phyloP scores from a whole-genome alignment of 768 basidiomycete genomes.

The Mycena crocata region DNA sequence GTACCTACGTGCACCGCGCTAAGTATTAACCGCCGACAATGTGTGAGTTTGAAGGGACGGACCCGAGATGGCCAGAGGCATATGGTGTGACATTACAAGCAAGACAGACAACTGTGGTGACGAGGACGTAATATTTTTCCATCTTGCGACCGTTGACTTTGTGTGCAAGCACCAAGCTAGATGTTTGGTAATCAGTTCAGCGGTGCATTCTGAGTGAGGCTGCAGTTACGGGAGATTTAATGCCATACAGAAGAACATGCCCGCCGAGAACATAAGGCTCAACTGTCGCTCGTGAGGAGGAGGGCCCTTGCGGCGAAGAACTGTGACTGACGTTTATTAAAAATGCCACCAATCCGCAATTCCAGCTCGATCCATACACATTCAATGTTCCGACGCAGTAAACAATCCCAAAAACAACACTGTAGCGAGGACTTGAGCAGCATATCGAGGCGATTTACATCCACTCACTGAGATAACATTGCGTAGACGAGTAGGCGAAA shows the following conservation, averaged over 20 bases:
- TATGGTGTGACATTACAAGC: conserved; percentile 35
- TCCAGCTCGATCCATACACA: not conserved
- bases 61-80: conserved; percentile 42
- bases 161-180: conserved; percentile 3
- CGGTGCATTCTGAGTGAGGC: not conserved
- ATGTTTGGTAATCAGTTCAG: not conserved
- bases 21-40: not conserved
- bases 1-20: not conserved
- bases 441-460: too few relatives aligned
- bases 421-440: not conserved
- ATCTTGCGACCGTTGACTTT: conserved; percentile 6
- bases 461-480: conserved; percentile 1
- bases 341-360: not conserved
- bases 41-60: not conserved
- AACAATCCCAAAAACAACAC: not conserved
- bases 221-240: conserved; percentile 1
- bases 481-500: conserved; percentile 15
- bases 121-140: conserved; percentile 37
- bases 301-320: not conserved
- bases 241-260: conserved; percentile 13
- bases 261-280: conserved; percentile 5
- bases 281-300: not conserved
- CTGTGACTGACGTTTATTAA: not conserved
- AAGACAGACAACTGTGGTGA: conserved; percentile 29
- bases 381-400: not conserved